Evolutionary conservation across 768 basidiomycete species (phyloP), one percentile per base, ranked within the genome.

Genomic region (Coprinopsis marcescibilis): DNA sequence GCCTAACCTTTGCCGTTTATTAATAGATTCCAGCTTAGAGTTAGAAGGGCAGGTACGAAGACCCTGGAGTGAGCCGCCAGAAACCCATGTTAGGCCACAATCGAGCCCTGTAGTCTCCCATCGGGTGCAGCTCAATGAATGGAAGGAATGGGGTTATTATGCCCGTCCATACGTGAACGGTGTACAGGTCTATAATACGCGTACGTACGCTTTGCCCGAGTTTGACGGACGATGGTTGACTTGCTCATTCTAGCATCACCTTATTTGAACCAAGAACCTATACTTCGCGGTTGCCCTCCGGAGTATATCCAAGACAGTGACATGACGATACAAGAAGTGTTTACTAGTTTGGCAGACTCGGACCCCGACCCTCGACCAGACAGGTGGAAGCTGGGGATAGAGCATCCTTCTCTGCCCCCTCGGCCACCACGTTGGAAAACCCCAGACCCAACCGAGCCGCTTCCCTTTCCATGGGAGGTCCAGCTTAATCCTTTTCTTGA

Each of bases 401-500:
- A 65, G 41, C 78, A 80, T 42, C 70, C 70, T 7, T 60, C 71
- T 0, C 63, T 80, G 8, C 80, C 78, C 12, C 73, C 75, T 5
- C 69, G 69, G 17, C 77, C 80, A 3, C 41, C 54, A 3, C 60
- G 65, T 15, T 77, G 77, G 77, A 61, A 65, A 32, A 58, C 61
- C 7, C 77, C 73, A 4, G 53, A 56, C 12, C 67, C 64, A 1
- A 59, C 60, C 10, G 62, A 64, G 15, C 65, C 69, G 1, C 60
- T 72, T 4, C 66, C 72, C 0, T 74, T 76, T 41, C 73, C 76
- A 10, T 71, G 67, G 57, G 70, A 73, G 48, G 67, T 73, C 32
- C 71, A 77, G 44, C 64, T 85, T 24, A 81, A 83, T 54, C 80
- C 80, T 0, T 72, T 77, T 52, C 72, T 83, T 26, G 60, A 65